Base-by-base conservation (phyloP, 805 yeast genomes). In the Kuraishia borneana region DNA sequence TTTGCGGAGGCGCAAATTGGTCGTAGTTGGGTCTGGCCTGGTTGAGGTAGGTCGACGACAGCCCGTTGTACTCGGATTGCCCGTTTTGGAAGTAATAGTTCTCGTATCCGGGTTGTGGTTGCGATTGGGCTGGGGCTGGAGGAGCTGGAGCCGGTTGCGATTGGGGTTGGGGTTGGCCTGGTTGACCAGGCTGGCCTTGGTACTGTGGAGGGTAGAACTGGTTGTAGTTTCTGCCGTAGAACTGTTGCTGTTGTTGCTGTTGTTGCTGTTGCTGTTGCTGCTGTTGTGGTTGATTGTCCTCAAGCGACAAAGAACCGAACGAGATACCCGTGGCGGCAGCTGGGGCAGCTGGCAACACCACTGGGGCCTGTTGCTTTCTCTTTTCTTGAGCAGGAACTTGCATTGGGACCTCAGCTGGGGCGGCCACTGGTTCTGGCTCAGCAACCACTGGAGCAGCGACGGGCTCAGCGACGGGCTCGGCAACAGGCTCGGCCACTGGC, bases 291-390 rank as follows among this genome's bases (percentile, higher is more conserved):
- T 41, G 42, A 19, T 65, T 69, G 29, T 69, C 70, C 35, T 62
- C 57, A 42, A 73, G 51, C 3, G 69, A 50, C 56, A 70, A 61
- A 3, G 75, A 70, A 31, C 76, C 76, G 39, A 70, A 70, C 6
- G 75, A 67, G 33, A 70, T 72, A 38, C 74, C 73, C 34, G 65
- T 60, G 21, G 55, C 39, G 42, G 59, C 55, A 39, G 65, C 48
- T 54, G 69, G 56, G 48, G 65, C 50, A 50, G 73, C 53, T 51
- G 80, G 69, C 55, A 72, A 56, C 45, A 70, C 67, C 54, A 59
- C 58, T 31, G 56, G 48, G 16, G 53, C 51, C 8, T 48, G 45
- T 29, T 43, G 48, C 31, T 35, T 20, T 17, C 10, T n/a, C 26
- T 26, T 18, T 32, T 20, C 36, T 18, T 13, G 25, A 21, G 34